Percentiles rank a stretch among this genome's conserved stretches.
phyloP scores from a whole-genome alignment of 441 rosid genomes.

The Populus hybrid region DNA sequence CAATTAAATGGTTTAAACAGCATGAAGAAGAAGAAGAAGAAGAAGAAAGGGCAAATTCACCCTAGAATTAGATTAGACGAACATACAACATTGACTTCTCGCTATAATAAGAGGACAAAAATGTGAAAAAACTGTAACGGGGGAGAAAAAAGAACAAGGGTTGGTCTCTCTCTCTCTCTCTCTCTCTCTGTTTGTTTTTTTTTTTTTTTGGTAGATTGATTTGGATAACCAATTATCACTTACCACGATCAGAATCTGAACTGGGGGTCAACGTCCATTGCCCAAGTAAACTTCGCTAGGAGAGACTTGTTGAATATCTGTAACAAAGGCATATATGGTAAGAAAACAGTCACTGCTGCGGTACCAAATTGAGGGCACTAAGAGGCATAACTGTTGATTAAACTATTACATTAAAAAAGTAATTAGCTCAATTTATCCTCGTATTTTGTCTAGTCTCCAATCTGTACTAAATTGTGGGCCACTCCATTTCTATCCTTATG shows the following conservation, averaged over 20 bases:
- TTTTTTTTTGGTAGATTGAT: neutral
- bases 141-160: conserved; percentile 12
- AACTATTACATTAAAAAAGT: neutral
- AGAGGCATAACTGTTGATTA: neutral
- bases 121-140: conserved; percentile 22
- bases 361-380: neutral
- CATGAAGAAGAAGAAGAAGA: neutral
- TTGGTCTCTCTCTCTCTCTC: neutral
- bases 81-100: conserved; percentile 34
- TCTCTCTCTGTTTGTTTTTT: neutral
- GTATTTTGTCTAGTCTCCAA: neutral
- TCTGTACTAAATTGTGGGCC: neutral
- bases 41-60: conserved; percentile 22
- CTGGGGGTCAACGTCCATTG: conserved; percentile 95
- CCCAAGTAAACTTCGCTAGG: conserved; percentile 95
- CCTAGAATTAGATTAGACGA: conserved; percentile 57
- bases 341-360: neutral
- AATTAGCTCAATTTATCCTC: neutral
- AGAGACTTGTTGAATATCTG: conserved; percentile 99
- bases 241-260: conserved; percentile 77
- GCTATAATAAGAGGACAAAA: neutral
- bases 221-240: neutral
- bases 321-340: neutral
- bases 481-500: neutral
- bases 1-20: conserved; percentile 13